Evolutionary conservation across 371 early-diverging fungal species (phyloP).

Genomic region (Vittaforma corneae): DNA sequence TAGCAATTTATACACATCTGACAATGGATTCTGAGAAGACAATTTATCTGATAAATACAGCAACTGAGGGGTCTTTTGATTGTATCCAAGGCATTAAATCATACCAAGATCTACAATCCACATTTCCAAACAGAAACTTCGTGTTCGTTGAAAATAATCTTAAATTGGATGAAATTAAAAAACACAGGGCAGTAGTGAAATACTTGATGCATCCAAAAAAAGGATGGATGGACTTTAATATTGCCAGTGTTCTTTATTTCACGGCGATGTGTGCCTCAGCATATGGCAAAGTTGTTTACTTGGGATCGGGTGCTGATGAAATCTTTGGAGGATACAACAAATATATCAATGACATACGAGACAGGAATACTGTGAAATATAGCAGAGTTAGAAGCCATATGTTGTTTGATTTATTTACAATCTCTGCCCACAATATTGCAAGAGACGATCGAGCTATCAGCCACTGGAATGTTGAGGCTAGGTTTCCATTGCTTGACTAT

Average conservation of each 20-base stretch:
- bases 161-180: slow-evolving; percentile 9
- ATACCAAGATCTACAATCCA: slow-evolving; percentile 16
- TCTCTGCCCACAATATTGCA: slow-evolving; percentile 39
- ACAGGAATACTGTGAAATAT: not conserved
- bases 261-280: slow-evolving; percentile 27
- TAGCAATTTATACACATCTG: slow-evolving; percentile 32
- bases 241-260: slow-evolving; percentile 31
- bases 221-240: slow-evolving; percentile 44
- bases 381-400: slow-evolving; percentile 11
- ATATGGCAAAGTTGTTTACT: slow-evolving; percentile 20
- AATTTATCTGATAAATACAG: slow-evolving; percentile 47
- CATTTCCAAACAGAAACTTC: slow-evolving; percentile 13
- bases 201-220: slow-evolving; percentile 37
- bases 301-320: slow-evolving; percentile 53
- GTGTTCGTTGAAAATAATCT: slow-evolving; percentile 41
- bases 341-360: slow-evolving; percentile 13
- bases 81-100: slow-evolving; percentile 13
- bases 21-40: not conserved
- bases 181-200: slow-evolving; percentile 11
- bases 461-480: slow-evolving; percentile 30
- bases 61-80: slow-evolving; percentile 32
- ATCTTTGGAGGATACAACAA: slow-evolving; percentile 50
- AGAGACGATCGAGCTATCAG: slow-evolving; percentile 47
- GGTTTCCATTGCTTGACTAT: slow-evolving; percentile 43
- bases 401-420: slow-evolving; percentile 37